Percentiles rank a stretch among this genome's conserved stretches.
phyloP scores from a whole-genome alignment of 2,329 filamentous ascomycete species.

The Ascochyta koolunga region DNA sequence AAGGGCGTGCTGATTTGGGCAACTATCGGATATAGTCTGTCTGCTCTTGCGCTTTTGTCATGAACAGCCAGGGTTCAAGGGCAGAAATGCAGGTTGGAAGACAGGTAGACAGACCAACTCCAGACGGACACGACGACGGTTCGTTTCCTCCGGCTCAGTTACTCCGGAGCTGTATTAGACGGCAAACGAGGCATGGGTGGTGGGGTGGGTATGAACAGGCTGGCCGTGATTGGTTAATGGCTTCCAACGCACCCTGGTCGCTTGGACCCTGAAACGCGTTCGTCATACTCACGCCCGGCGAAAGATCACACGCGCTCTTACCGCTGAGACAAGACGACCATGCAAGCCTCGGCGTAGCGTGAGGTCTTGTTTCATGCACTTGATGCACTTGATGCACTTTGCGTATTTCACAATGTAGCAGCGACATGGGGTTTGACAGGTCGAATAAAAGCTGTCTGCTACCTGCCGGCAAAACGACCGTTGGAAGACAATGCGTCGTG shows the following conservation, averaged over 20 bases:
- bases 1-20: slow-evolving; percentile 7
- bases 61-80: background rate
- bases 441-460: background rate
- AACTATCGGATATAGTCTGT: slow-evolving; percentile 1
- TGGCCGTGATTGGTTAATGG: slow-evolving; percentile 9
- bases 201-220: slow-evolving; percentile 9
- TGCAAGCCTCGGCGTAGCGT: slow-evolving; percentile 13
- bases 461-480: background rate
- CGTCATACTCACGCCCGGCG: slow-evolving; percentile 6
- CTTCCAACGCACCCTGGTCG: background rate
- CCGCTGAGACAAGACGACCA: slow-evolving; percentile 11
- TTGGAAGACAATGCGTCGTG: slow-evolving; percentile 8
- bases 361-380: background rate
- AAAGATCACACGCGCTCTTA: slow-evolving; percentile 15
- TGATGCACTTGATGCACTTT: too few species aligned
- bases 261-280: slow-evolving; percentile 19
- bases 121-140: background rate
- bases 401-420: background rate
- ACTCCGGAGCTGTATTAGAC: slow-evolving; percentile 8
- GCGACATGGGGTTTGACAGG: background rate
- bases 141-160: slow-evolving; percentile 5
- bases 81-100: background rate
- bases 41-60: background rate
- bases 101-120: slow-evolving; percentile 3
- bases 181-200: slow-evolving; percentile 5